These are phyloP conservation scores for Magnolia officinalis DNA, from an alignment of 164 flowering plant species.

Conservation along the genomic window DNA sequence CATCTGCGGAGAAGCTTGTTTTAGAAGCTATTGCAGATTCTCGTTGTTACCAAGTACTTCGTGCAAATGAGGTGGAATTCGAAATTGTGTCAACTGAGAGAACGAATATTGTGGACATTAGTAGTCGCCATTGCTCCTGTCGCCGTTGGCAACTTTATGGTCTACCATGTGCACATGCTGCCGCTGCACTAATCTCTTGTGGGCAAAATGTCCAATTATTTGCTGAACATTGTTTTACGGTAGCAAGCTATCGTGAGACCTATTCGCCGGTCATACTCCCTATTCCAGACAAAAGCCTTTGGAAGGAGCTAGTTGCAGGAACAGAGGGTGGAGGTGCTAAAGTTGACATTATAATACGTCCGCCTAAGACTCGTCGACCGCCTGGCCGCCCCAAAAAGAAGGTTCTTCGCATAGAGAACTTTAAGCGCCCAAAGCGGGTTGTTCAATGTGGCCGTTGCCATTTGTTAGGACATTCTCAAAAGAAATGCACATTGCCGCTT, in stretches of 20 bases:
- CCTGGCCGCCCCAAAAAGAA: constrained; percentile 98
- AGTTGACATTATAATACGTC: constrained; percentile 58
- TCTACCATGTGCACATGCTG: constrained; percentile 96
- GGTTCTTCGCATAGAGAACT: constrained; percentile 67
- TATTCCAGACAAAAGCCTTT: constrained; percentile 50
- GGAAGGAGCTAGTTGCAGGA: constrained; percentile 73
- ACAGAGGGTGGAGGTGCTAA: constrained; percentile 69
- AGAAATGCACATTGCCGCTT: constrained; percentile 54
- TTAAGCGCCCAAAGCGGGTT: constrained; percentile 65
- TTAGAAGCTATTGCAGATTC: constrained; percentile 57
- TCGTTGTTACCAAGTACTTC: constrained; percentile 56
- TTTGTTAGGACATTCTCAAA: constrained; percentile 91
- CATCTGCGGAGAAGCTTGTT: constrained; percentile 53
- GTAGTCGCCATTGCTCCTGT: constrained; percentile 68
- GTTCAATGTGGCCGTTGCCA: constrained; percentile 96
- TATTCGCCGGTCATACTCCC: constrained; percentile 46
- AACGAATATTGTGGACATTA: constrained; percentile 59
- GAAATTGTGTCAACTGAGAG: constrained; percentile 91
- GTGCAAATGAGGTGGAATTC: constrained; percentile 65
- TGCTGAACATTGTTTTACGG: constrained; percentile 58
- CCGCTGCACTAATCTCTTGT: constrained; percentile 87
- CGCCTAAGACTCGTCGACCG: constrained; percentile 91
- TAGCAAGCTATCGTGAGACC: constrained; percentile 44
- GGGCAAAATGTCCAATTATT: constrained; percentile 53
- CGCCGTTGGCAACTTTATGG: constrained; percentile 95